Percentiles rank a stretch among this genome's conserved stretches.
These are phyloP conservation scores for Saccharomycopsis schoenii DNA, from an alignment of 805 yeast species.

Conservation along the genomic window DNA sequence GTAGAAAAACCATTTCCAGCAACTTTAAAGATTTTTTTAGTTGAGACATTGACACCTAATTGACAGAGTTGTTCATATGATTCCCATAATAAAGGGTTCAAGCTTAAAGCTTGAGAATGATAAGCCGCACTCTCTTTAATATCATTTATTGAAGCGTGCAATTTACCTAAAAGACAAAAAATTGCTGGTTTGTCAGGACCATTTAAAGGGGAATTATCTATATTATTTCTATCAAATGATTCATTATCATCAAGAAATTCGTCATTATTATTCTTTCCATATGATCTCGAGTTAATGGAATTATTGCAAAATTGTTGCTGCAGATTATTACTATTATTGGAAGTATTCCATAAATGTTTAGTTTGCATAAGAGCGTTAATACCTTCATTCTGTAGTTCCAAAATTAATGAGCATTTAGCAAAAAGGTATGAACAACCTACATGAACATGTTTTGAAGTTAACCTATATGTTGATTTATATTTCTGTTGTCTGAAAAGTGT, in stretches of 20 bases:
- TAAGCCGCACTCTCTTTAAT: slow-evolving; percentile 53
- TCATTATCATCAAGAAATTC: slow-evolving; percentile 6
- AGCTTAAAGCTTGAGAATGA: slow-evolving; percentile 57
- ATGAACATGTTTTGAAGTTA: slow-evolving; percentile 40
- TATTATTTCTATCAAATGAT: slow-evolving; percentile 19
- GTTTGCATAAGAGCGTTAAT: slow-evolving; percentile 37
- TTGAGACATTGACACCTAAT: slow-evolving; percentile 61
- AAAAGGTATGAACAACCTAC: slow-evolving; percentile 69
- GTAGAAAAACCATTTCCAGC: not conserved
- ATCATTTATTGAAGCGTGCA: slow-evolving; percentile 51
- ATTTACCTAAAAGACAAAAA: slow-evolving; percentile 58
- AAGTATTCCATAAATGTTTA: slow-evolving; percentile 28
- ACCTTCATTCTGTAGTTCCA: slow-evolving; percentile 53
- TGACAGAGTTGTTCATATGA: slow-evolving; percentile 69
- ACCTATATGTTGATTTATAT: slow-evolving; percentile 52
- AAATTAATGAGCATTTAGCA: slow-evolving; percentile 54
- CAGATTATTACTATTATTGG: not conserved
- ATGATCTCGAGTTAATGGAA: not conserved
- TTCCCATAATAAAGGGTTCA: slow-evolving; percentile 79
- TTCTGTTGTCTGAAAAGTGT: slow-evolving; percentile 50
- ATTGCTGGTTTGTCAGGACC: slow-evolving; percentile 65
- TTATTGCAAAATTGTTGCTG: not conserved
- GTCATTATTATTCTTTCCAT: not conserved
- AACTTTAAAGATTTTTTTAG: slow-evolving; percentile 40
- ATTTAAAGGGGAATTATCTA: not conserved